phyloP scores from a whole-genome alignment of 805 yeast genomes.

The Yarrowia yakushimensis region DNA sequence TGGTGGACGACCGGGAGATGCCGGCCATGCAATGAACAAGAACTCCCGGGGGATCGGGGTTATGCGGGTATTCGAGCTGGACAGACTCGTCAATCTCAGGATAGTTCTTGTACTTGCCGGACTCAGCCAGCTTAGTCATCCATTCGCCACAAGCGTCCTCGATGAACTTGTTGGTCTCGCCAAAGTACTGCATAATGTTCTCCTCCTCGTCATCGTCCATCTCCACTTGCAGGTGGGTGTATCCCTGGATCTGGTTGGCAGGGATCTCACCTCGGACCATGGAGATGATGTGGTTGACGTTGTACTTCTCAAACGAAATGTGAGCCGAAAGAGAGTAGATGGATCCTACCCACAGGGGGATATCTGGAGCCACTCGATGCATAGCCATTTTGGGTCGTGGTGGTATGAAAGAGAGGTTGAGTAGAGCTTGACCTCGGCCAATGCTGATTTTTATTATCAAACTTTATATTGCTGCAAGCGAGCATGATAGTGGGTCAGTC shows the following conservation, averaged over 20 bases:
- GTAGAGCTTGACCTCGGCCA: not conserved
- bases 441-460: constrained; percentile 1
- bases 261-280: constrained; percentile 64
- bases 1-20: constrained; percentile 83
- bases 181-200: constrained; percentile 61
- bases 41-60: constrained; percentile 34
- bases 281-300: constrained; percentile 71
- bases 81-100: not conserved
- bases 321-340: constrained; percentile 58
- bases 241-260: constrained; percentile 42
- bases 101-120: constrained; percentile 18
- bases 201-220: constrained; percentile 69
- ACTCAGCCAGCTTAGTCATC: constrained; percentile 18
- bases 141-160: constrained; percentile 46
- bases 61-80: constrained; percentile 25
- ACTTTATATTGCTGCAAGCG: not conserved
- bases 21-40: constrained; percentile 74
- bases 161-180: constrained; percentile 62
- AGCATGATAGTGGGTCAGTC: not conserved
- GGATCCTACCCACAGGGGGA: constrained; percentile 63
- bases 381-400: constrained; percentile 36
- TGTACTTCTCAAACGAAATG: constrained; percentile 49
- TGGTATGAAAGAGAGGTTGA: not conserved
- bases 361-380: constrained; percentile 68
- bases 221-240: constrained; percentile 51